phyloP scores from a whole-genome alignment of 2,329 filamentous ascomycete genomes.

The Paecilomyces sp. region DNA sequence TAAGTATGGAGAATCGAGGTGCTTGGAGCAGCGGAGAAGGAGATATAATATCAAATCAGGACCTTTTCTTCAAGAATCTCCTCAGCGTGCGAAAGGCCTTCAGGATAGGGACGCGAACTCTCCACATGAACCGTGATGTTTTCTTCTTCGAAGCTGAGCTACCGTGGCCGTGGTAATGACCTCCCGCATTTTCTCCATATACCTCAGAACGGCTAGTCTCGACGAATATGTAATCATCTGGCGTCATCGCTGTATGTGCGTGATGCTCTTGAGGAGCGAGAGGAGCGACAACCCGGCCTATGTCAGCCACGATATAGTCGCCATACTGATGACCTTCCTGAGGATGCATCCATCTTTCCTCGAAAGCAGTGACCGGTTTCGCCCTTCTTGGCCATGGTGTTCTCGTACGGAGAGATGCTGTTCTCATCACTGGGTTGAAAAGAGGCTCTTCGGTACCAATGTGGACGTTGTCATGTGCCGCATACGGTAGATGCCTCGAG shows the following conservation, averaged over 20 bases:
- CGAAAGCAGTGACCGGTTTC: background rate
- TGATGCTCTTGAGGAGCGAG: background rate
- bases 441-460: background rate
- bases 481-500: background rate
- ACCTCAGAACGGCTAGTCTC: background rate
- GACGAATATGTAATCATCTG: background rate
- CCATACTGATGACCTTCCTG: background rate
- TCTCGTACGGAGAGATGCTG: background rate
- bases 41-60: background rate
- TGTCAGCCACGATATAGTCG: background rate
- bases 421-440: background rate
- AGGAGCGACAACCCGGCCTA: background rate
- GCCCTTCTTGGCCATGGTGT: background rate
- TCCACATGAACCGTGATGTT: constrained; percentile 8
- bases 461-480: background rate
- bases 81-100: constrained; percentile 12
- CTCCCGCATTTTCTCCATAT: constrained; percentile 9
- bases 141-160: constrained; percentile 3
- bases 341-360: background rate
- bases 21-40: background rate
- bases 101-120: constrained; percentile 8
- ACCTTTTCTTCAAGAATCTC: constrained; percentile 11
- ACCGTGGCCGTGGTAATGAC: constrained; percentile 2
- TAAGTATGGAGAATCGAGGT: background rate
- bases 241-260: background rate